Evolutionary conservation across 2,329 filamentous ascomycete species (phyloP), one percentile per base, ranked within the genome.

Genomic region (Fusarium anthophilum): DNA sequence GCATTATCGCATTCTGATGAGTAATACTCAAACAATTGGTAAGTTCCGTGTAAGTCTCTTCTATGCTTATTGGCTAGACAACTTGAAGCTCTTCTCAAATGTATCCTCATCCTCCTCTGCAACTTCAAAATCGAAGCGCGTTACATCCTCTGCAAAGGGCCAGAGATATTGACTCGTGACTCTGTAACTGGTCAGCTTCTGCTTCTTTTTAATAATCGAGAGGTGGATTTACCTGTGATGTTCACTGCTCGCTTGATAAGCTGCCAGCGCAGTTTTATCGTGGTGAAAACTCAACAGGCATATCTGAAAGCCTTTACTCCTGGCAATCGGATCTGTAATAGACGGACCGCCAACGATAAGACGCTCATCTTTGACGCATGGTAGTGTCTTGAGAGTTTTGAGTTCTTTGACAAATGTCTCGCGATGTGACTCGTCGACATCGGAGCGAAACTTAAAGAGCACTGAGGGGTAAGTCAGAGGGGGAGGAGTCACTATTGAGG

Each of bases 71-170:
- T 55, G 44, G 26, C 6, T 14, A 17, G 30, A 38, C n/a, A 70
- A 39, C 1, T 73, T 59, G 18, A 75, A 75, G 17, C 38, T 62
- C 30, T 37, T 70, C 22, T 76, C 64, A 64, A 77, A 77, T 43
- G 77, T 62, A 45, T 72, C 60, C 65, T 84, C 81, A 66, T 85
- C 84, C 48, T 82, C 82, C 15, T 77, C 67, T 7, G 83, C 82
- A 28, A 87, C 84, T 61, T 89, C 87, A 70, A 89, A 89, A 71
- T 89, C 88, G 73, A 89, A 89, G 24, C 87, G 81, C 22, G 83
- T 82, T 3, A 89, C 78, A 63, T 89, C 87, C 57, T 89, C 87
- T 24, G 85, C 86, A 72, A 83, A 89, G 1, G 87, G 87, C 79
- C 85, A 88, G 13, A 90, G 79, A 57, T 86, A 86, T 8, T 82